Evolutionary conservation across 2,329 filamentous ascomycete species (phyloP), one percentile per base, ranked within the genome.

Genomic region (Xylariales sp.): DNA sequence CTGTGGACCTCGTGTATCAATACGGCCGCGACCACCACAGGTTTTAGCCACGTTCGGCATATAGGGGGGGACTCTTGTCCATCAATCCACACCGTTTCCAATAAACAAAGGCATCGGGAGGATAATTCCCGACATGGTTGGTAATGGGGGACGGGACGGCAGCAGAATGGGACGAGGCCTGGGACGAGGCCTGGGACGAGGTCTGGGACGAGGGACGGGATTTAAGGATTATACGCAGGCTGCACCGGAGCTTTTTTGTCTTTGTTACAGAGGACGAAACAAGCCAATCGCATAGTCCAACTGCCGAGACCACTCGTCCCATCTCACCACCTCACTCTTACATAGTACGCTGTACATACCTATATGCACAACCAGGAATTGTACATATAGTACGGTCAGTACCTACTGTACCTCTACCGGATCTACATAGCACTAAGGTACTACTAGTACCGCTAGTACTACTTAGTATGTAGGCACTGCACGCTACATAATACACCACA

Each of bases 1-100:
- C 52, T 57, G 62, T 54, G 39, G 62, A 68, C 62, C 62, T 54
- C 65, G 65, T 57, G 61, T 64, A 48, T 62, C 50, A 61, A 41
- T 45, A 58, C 55, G 41, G 36, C 28, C 60, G 34, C 49, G 10
- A 32, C 43, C 34, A 53, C 30, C 30, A 10, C 34, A 18, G 3
- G 32, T 23, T 23, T 23, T 50, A 14, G 18, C 52, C 34, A 34
- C 49, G 34, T 28, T 49, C 18, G n/a, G 50, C 49, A 49, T 45
- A 49, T 59, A 58, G 61, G 60, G 60, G 65, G 54, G 23, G 23
- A 48, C 36, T 23, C n/a, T 28, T n/a, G 9, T 55, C 34, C n/a
- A 48, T 43, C n/a, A 43, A 58, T 6, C 59, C 41, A 34, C 12
- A 12, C 54, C 28, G 34, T 49, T 64, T 48, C 48, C 36, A 52